A percentile compares a stretch with the other conserved stretches of the same genome.
phyloP scores from a whole-genome alignment of 345 rosid species.

The Linum tenue region DNA sequence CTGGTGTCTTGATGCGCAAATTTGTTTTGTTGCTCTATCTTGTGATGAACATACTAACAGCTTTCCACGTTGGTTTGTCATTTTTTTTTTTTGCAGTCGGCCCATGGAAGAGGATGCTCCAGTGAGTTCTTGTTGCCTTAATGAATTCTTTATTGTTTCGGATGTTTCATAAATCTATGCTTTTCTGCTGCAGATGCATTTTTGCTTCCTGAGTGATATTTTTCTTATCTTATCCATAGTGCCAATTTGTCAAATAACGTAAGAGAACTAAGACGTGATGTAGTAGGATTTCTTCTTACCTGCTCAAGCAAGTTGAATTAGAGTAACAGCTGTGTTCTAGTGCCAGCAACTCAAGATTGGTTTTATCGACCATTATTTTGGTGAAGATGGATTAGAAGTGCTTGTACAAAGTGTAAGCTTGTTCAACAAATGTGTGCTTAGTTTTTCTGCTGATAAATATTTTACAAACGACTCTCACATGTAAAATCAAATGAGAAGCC shows the following conservation, averaged over 20 bases:
- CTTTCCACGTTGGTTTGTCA: background rate
- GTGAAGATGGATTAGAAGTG: too few species aligned
- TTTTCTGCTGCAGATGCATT: background rate
- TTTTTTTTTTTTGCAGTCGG: slow-evolving; percentile 30
- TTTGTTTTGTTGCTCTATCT: background rate
- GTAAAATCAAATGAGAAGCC: background rate
- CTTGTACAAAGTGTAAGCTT: too few species aligned
- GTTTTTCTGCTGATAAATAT: background rate
- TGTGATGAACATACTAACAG: too few species aligned
- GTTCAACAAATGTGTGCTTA: background rate
- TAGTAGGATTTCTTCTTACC: too few species aligned
- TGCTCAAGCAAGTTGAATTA: too few species aligned
- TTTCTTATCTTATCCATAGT: background rate
- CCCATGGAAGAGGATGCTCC: slow-evolving; percentile 68
- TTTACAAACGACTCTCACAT: background rate
- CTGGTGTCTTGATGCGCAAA: background rate
- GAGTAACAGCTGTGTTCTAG: background rate
- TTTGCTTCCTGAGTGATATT: background rate
- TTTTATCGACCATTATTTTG: background rate
- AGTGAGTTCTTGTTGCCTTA: background rate
- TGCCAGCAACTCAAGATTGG: background rate
- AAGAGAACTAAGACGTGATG: too few species aligned
- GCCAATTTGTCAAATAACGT: too few species aligned
- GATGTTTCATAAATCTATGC: background rate
- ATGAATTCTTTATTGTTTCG: background rate